Evolutionary conservation across 345 rosid species (phyloP).

Genomic region (Linum tenue): DNA sequence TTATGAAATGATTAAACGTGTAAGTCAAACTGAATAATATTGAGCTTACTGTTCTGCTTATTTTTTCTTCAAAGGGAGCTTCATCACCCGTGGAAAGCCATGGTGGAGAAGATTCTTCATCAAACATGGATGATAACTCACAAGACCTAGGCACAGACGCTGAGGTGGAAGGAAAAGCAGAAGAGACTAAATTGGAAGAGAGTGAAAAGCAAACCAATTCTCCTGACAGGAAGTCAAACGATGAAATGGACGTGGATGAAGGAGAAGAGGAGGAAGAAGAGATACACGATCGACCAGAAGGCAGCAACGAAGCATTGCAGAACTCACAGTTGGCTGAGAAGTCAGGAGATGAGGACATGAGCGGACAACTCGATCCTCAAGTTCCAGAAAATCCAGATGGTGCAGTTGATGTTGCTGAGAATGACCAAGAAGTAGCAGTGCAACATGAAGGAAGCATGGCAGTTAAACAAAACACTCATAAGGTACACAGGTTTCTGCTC

Average conservation of each 20-base stretch:
- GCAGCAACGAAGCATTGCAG: conserved; percentile 28
- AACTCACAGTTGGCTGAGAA: conserved; percentile 29
- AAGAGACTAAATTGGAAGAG: conserved; percentile 31
- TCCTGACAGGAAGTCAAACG: conserved; percentile 30
- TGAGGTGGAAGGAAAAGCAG: conserved; percentile 42
- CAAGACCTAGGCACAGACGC: conserved; percentile 50
- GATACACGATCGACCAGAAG: conserved; percentile 33
- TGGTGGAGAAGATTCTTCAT: conserved; percentile 55
- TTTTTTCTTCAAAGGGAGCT: conserved; percentile 34
- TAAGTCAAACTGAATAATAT: neutral
- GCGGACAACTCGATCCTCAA: conserved; percentile 33
- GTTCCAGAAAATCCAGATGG: conserved; percentile 25
- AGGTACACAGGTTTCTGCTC: conserved; percentile 30
- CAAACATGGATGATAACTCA: conserved; percentile 53
- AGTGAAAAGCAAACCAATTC: conserved; percentile 35
- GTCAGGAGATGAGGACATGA: conserved; percentile 30
- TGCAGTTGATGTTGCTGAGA: conserved; percentile 23
- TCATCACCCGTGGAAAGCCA: conserved; percentile 54
- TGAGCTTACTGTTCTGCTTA: neutral
- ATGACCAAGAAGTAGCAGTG: conserved; percentile 16
- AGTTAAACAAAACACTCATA: conserved; percentile 35
- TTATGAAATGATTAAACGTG: neutral
- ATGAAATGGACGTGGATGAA: conserved; percentile 5
- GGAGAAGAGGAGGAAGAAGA: conserved; percentile 32
- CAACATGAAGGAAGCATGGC: conserved; percentile 34